phyloP scores from a whole-genome alignment of 768 basidiomycete species.

The Tricholoma bakamatsutake region DNA sequence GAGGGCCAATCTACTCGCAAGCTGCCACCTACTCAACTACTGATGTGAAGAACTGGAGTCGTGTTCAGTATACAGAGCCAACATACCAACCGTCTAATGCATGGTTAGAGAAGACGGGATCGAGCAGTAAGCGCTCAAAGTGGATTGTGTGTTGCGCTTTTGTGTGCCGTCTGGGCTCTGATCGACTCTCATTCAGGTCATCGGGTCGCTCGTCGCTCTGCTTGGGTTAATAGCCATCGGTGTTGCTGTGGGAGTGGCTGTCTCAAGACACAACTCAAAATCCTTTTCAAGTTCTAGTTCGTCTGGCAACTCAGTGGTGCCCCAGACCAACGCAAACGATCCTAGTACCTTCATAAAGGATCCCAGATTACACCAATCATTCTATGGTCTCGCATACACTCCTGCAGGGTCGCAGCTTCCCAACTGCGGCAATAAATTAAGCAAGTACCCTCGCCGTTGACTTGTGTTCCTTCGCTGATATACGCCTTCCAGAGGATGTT shows the following conservation, averaged over 20 bases:
- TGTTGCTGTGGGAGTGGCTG: constrained; percentile 50
- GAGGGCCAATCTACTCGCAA: constrained; percentile 15
- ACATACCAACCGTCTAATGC: constrained; percentile 10
- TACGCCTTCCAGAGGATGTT: constrained; percentile 37
- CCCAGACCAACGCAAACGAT: constrained; percentile 45
- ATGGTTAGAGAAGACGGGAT: constrained; percentile 13
- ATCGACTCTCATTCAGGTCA: constrained; percentile 31
- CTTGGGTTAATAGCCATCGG: constrained; percentile 39
- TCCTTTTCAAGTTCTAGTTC: constrained; percentile 12
- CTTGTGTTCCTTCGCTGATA: neutral
- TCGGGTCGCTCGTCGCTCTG: constrained; percentile 33
- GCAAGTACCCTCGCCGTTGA: constrained; percentile 21
- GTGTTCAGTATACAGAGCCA: constrained; percentile 7
- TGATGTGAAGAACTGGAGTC: constrained; percentile 5
- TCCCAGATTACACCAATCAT: constrained; percentile 58
- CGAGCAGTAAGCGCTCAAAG: constrained; percentile 15
- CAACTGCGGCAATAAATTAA: constrained; percentile 51
- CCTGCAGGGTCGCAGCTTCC: constrained; percentile 71
- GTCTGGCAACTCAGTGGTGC: constrained; percentile 5
- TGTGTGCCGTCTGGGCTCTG: neutral
- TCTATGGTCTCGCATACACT: constrained; percentile 88
- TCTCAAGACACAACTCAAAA: constrained; percentile 34
- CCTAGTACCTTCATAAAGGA: constrained; percentile 77
- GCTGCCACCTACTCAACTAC: constrained; percentile 11
- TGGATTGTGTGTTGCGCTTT: constrained; percentile 14